Evolutionary conservation across 1,284 basidiomycete genomes (phyloP), one percentile per base, ranked within the genome.

Genomic region (Pseudozyma sp.): DNA sequence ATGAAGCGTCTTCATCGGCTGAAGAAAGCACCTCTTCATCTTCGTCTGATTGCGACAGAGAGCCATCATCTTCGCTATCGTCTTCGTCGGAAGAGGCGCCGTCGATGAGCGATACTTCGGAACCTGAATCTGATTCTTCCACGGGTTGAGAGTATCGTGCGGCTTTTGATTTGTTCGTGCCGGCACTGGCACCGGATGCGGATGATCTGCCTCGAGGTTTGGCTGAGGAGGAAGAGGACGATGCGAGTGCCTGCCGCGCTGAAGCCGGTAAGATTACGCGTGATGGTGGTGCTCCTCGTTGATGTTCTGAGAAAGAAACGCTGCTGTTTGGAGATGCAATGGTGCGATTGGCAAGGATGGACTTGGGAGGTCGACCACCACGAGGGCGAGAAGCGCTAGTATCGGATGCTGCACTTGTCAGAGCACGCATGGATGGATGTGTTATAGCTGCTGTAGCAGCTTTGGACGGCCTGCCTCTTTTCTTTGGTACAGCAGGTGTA

Each of bases 61-160:
- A 3, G 25, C 25, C 25, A 6, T 31, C 25, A 31, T 31, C 25
- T 31, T 31, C 25, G 25, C 25, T 31, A 31, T 31, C 25, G 25
- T 67, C 62, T 8, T 18, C 52, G 9, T 73, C 66, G 16, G 64
- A 64, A 1, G 60, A 54, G 10, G 55, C 70, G 10, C 71, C 71
- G 52, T 75, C 67, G 35, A 75, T 21, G 11, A 75, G 63, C 13
- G 67, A 70, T 0, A 75, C 63, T 1, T 75, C 72, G 2, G 70
- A 73, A n/a, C 38, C 64, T 1, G 59, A 54, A 16, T 52, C 59
- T 7, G 19, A n/a, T 21, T 38, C 38, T 16, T 55, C 47, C 7
- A 14, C 19, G 5, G 67, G 60, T 44, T 57, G 44, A 1, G 36
- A n/a, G 19, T 39, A 52, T 16, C 12, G 51, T 19, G 48, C 34